phyloP scores from a whole-genome alignment of 164 flowering plant species.

The Kingdonia uniflora region DNA sequence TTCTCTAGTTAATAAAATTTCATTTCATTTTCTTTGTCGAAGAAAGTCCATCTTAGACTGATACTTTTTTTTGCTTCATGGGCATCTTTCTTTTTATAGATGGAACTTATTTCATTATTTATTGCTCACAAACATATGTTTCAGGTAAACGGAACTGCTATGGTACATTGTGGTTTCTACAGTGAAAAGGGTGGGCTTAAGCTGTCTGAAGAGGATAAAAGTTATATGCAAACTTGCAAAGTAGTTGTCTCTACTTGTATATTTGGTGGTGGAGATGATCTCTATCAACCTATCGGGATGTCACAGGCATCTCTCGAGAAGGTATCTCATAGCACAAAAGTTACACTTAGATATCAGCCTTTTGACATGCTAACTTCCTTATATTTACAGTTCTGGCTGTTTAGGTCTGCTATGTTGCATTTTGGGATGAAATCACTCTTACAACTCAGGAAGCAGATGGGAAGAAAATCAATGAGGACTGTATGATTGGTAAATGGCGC shows the following conservation, averaged over 20 bases:
- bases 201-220: constrained; percentile 65
- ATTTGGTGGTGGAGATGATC: constrained; percentile 99
- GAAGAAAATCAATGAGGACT: constrained; percentile 43
- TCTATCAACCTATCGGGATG: constrained; percentile 96
- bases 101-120: no score
- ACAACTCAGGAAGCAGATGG: constrained; percentile 58
- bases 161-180: constrained; percentile 89
- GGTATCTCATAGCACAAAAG: constrained; percentile 25
- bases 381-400: background rate
- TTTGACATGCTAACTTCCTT: no score
- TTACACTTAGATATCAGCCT: no score
- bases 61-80: no score
- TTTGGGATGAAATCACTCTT: constrained; percentile 92
- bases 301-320: constrained; percentile 56
- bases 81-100: no score
- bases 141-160: constrained; percentile 60
- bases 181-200: constrained; percentile 78
- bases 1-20: no score
- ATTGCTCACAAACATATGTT: constrained; percentile 3
- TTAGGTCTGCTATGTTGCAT: constrained; percentile 95
- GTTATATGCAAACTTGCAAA: constrained; percentile 56
- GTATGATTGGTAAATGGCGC: constrained; percentile 85
- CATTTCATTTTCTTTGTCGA: no score
- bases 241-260: constrained; percentile 93
- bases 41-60: no score